Evolutionary conservation across 2,329 filamentous ascomycete species (phyloP).

Genomic region (Hymenoscyphus albidus): DNA sequence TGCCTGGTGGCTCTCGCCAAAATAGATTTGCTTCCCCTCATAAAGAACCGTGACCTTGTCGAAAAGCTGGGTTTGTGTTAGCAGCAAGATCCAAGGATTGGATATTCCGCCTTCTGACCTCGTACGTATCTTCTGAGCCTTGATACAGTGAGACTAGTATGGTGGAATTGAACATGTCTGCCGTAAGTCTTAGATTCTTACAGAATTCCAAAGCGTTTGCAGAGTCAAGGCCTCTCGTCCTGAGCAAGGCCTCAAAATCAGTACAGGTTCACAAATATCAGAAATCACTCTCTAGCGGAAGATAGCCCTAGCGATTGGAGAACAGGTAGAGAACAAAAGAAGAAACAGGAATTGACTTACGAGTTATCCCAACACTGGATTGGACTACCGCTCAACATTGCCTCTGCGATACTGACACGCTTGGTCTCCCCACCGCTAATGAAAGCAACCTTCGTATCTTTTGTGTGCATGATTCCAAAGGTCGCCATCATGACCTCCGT

Average conservation of each 20-base stretch:
- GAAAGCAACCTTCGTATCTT: slow-evolving; percentile 69
- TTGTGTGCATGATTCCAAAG: slow-evolving; percentile 67
- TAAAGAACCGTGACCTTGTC: slow-evolving; percentile 66
- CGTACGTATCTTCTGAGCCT: slow-evolving; percentile 61
- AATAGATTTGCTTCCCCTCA: slow-evolving; percentile 68
- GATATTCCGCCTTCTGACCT: slow-evolving; percentile 58
- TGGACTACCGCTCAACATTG: slow-evolving; percentile 52
- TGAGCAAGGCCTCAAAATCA: background rate
- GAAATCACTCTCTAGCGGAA: background rate
- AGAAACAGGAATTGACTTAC: background rate
- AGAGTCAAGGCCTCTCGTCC: slow-evolving; percentile 59
- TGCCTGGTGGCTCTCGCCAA: slow-evolving; percentile 58
- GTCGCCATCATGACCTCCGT: slow-evolving; percentile 61
- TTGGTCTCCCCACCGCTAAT: slow-evolving; percentile 70
- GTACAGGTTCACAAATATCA: background rate
- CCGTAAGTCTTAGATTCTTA: slow-evolving; percentile 58
- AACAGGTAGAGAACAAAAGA: background rate
- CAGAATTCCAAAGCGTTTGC: slow-evolving; percentile 71
- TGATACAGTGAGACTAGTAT: slow-evolving; percentile 66
- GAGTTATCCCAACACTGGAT: slow-evolving; percentile 69
- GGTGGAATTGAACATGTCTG: slow-evolving; percentile 60
- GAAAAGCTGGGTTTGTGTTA: slow-evolving; percentile 37
- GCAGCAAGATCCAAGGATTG: background rate
- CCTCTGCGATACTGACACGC: slow-evolving; percentile 76
- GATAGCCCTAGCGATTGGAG: background rate